A percentile compares a stretch with the other conserved stretches of the same genome.
Evolutionary conservation across 2,329 filamentous ascomycete species (phyloP).

Genomic region (Pseudocercospora musae): DNA sequence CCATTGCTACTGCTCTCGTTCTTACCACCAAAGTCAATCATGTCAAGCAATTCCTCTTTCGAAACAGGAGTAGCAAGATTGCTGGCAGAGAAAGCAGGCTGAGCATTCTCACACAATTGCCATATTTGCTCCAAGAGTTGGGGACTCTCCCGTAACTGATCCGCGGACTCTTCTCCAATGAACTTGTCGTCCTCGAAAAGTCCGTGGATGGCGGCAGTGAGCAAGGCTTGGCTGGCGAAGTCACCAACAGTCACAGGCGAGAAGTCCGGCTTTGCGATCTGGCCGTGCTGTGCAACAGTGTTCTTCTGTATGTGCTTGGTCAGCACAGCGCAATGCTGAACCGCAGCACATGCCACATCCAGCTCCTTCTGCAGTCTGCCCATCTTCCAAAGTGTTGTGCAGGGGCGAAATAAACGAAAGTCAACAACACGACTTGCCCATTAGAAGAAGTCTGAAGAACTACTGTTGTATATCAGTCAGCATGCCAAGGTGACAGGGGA

Average conservation of each 20-base stretch:
- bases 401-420: background rate
- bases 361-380: constrained; percentile 21
- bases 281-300: constrained; percentile 48
- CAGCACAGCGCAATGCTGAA: constrained; percentile 42
- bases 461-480: too few species aligned
- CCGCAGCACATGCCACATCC: constrained; percentile 20
- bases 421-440: too few species aligned
- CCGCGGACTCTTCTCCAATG: constrained; percentile 60
- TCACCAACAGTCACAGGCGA: constrained; percentile 63
- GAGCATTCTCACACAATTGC: constrained; percentile 47
- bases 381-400: background rate
- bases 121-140: constrained; percentile 54
- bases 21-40: constrained; percentile 56
- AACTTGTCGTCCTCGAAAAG: constrained; percentile 57
- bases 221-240: constrained; percentile 61
- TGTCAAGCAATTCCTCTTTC: constrained; percentile 56
- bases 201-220: constrained; percentile 55
- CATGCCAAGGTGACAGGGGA: too few species aligned
- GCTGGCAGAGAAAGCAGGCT: constrained; percentile 24
- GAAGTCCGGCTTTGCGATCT: constrained; percentile 56
- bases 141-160: constrained; percentile 49
- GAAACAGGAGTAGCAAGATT: constrained; percentile 41
- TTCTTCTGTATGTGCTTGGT: constrained; percentile 52
- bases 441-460: too few species aligned
- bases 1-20: constrained; percentile 42